Evolutionary conservation across 1,139 yeast genomes (phyloP).

Genomic region (Suhomyces guaymorum): DNA sequence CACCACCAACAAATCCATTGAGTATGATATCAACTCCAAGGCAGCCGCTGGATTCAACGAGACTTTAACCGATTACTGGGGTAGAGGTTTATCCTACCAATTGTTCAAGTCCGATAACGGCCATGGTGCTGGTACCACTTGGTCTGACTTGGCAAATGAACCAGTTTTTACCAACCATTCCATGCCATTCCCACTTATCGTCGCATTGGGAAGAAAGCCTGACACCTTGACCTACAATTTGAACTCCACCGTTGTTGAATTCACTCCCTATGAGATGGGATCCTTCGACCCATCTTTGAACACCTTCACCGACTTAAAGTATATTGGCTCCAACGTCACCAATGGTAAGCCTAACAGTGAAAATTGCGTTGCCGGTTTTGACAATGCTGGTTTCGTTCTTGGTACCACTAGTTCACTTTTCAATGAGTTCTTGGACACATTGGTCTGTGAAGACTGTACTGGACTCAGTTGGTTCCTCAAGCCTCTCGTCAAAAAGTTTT

Average conservation of each 20-base stretch:
- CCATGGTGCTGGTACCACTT: conserved; percentile 28
- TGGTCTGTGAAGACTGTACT: conserved; percentile 50
- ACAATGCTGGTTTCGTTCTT: conserved; percentile 73
- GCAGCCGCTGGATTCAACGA: conserved; percentile 52
- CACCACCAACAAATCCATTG: conserved; percentile 25
- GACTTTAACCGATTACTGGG: conserved; percentile 64
- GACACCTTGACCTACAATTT: conserved; percentile 33
- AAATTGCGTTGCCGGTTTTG: conserved; percentile 65
- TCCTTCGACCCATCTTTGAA: conserved; percentile 43
- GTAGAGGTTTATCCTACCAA: conserved; percentile 42
- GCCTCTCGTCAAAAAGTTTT: conserved; percentile 44
- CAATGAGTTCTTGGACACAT: conserved; percentile 63
- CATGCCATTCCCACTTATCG: conserved; percentile 44
- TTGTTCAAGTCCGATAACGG: conserved; percentile 30
- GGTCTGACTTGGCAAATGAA: conserved; percentile 35
- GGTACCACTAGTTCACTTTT: conserved; percentile 82
- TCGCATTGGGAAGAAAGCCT: conserved; percentile 40
- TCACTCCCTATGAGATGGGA: conserved; percentile 47
- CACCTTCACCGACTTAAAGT: conserved; percentile 38
- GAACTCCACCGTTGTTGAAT: conserved; percentile 42
- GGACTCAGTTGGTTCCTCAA: conserved; percentile 52
- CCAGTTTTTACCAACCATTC: conserved; percentile 33
- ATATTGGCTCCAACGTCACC: conserved; percentile 35
- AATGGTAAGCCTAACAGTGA: conserved; percentile 31
- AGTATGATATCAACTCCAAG: conserved; percentile 31